A percentile compares a stretch with the other conserved stretches of the same genome.
These are phyloP conservation scores for Wickerhamomyces sp. DNA, from an alignment of 1,139 yeast species.

Conservation along the genomic window DNA sequence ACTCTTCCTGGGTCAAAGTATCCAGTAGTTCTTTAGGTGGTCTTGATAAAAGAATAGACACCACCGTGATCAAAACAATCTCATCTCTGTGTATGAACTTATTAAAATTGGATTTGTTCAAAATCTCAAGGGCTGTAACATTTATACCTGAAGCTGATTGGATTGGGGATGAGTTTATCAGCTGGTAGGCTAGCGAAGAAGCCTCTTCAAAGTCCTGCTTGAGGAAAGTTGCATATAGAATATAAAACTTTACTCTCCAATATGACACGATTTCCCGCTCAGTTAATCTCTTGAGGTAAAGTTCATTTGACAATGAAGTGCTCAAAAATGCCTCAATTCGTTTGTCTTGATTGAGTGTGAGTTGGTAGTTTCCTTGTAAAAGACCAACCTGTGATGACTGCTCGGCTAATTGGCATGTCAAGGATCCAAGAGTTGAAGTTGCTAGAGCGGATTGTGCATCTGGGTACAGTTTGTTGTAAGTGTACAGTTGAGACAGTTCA, in stretches of 20 bases:
- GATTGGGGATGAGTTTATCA: conserved; percentile 13
- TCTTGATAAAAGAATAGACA: conserved; percentile 18
- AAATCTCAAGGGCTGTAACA: conserved; percentile 15
- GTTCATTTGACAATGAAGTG: conserved; percentile 18
- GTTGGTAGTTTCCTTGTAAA: conserved; percentile 13
- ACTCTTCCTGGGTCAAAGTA: conserved; percentile 9
- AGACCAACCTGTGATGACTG: conserved; percentile 17
- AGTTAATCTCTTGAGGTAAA: conserved; percentile 20
- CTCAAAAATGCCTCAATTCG: conserved; percentile 18
- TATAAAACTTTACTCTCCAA: conserved; percentile 20
- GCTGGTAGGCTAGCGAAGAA: conserved; percentile 5
- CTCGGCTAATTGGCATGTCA: conserved; percentile 18
- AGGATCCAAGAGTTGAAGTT: conserved; percentile 9
- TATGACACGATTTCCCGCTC: conserved; percentile 16
- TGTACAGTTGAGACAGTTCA: conserved; percentile 12
- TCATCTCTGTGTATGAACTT: conserved; percentile 21
- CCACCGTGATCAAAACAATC: conserved; percentile 14
- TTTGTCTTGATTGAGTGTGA: conserved; percentile 20
- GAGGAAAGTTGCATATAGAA: conserved; percentile 17
- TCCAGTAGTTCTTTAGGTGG: conserved; percentile 15
- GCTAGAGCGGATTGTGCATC: conserved; percentile 19
- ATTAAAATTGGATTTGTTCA: conserved; percentile 14
- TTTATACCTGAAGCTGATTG: conserved; percentile 12
- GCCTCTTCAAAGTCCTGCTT: conserved; percentile 17
- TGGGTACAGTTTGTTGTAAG: conserved; percentile 13